Evolutionary conservation across 495 filamentous ascomycete species (phyloP), one percentile per base, ranked within the genome.

Genomic region (Arthonia radiata): DNA sequence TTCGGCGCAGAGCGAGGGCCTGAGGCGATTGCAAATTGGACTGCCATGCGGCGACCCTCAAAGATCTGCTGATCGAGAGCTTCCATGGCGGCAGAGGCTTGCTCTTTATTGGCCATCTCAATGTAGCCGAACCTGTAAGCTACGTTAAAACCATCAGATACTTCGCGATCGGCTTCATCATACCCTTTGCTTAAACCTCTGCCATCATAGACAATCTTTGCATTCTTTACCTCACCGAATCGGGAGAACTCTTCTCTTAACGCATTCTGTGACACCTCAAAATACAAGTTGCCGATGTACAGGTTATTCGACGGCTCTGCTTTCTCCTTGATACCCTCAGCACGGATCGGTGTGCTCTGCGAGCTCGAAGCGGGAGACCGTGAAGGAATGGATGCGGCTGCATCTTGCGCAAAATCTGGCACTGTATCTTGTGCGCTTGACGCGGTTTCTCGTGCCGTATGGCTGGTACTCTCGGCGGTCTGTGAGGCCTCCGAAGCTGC

Each of bases 111-210:
- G 4, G 54, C 50, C 44, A 71, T 93, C 27, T 63, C 52, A 19
- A 86, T 55, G 47, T 83, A 92, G 27, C 64, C 78, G 43, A 73
- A 92, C 31, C 79, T 91, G 35, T 18, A 28, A 13, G n/a, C 12
- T 23, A 31, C 10, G 5, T 32, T 11, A 35, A 26, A 18, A 13
- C n/a, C 1, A 18, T 6, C 17, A 23, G 17, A 14, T 19, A 15
- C 6, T 11, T 15, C 17, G 23, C 12, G 2, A 12, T 13, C 1
- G 3, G 5, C 5, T 23, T 22, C 21, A 30, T 24, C 70, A 42
- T 56, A 89, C 76, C 86, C 86, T 63, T 74, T 83, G 57, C 79
- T 90, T 35, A 82, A 43, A 17, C 80, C 79, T 26, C 72, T 59
- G 13, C 44, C 44, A 48, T 92, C 80, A 26, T 57, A 59, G 14